Conservation (phyloP, 192 early-diverging fungal genomes). For the Podila verticillata region DNA sequence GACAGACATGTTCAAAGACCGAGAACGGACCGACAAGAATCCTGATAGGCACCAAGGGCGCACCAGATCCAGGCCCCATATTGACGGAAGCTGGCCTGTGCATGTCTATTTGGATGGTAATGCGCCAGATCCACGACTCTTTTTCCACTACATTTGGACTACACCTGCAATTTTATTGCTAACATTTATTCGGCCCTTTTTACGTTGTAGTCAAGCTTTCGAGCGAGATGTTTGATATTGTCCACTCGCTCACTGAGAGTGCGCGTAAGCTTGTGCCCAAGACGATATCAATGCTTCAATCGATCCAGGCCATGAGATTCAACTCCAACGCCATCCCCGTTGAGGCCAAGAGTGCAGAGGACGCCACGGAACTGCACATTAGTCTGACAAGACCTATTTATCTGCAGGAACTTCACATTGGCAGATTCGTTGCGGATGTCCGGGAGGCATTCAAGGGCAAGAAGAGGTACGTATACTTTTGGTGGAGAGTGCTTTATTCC, state of each 20-base stretch:
- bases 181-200: not conserved
- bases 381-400: conserved; percentile 37
- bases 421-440: conserved; percentile 27
- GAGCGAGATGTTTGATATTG: conserved; percentile 31
- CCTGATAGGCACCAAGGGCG: conserved; percentile 28
- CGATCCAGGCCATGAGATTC: conserved; percentile 9
- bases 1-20: conserved; percentile 35
- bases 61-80: conserved; percentile 15
- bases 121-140: not conserved
- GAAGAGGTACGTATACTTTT: conserved; percentile 12
- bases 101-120: conserved; percentile 48
- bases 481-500: not conserved
- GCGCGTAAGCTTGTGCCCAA: conserved; percentile 12
- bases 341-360: conserved; percentile 24
- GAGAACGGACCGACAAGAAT: conserved; percentile 23
- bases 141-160: not conserved
- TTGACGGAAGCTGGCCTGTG: conserved; percentile 45
- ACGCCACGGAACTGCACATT: conserved; percentile 35
- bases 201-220: conserved; percentile 24
- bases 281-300: conserved; percentile 27
- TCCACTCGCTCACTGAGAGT: conserved; percentile 8
- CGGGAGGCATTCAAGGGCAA: conserved; percentile 22
- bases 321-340: not conserved
- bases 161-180: not conserved
- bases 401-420: conserved; percentile 36